These are phyloP conservation scores for Paecilomyces fulvus DNA, from an alignment of 2,329 filamentous ascomycete genomes.

Conservation along the genomic window DNA sequence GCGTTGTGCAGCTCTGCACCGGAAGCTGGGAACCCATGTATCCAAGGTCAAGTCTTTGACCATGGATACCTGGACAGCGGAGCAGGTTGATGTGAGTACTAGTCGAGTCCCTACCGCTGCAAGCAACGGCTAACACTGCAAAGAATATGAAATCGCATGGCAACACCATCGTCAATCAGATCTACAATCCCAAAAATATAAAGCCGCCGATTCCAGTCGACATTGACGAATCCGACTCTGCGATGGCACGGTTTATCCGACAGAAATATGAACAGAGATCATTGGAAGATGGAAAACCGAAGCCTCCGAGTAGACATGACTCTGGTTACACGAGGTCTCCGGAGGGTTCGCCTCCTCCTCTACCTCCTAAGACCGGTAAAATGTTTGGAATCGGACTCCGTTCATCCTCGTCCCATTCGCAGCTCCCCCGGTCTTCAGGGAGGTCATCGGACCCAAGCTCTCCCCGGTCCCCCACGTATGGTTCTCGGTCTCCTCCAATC, in stretches of 20 bases:
- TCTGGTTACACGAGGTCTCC: conserved; percentile 48
- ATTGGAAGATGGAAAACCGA: conserved; percentile 40
- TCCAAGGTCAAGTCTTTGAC: conserved; percentile 98
- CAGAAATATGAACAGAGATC: conserved; percentile 76
- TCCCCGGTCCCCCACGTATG: conserved; percentile 16
- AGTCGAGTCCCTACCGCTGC: background rate
- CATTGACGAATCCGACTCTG: conserved; percentile 82
- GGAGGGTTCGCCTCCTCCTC: conserved; percentile 47
- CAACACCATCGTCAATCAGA: conserved; percentile 75
- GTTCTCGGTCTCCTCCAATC: conserved; percentile 18
- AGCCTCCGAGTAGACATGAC: conserved; percentile 44
- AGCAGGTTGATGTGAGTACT: conserved; percentile 90
- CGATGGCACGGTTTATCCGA: conserved; percentile 90
- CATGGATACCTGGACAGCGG: conserved; percentile 95
- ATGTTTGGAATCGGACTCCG: conserved; percentile 57
- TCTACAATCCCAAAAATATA: conserved; percentile 78
- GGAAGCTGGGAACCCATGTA: conserved; percentile 93
- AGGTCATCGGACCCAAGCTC: conserved; percentile 40
- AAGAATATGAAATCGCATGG: conserved; percentile 93
- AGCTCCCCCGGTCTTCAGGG: conserved; percentile 49
- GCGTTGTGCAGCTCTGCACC: conserved; percentile 90
- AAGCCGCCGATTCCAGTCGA: conserved; percentile 81
- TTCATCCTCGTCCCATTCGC: conserved; percentile 56
- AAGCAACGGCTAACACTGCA: conserved; percentile 68
- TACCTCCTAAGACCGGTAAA: conserved; percentile 53